Base-by-base conservation (phyloP, 129 eudicot species). In the Flaveria bidentis region DNA sequence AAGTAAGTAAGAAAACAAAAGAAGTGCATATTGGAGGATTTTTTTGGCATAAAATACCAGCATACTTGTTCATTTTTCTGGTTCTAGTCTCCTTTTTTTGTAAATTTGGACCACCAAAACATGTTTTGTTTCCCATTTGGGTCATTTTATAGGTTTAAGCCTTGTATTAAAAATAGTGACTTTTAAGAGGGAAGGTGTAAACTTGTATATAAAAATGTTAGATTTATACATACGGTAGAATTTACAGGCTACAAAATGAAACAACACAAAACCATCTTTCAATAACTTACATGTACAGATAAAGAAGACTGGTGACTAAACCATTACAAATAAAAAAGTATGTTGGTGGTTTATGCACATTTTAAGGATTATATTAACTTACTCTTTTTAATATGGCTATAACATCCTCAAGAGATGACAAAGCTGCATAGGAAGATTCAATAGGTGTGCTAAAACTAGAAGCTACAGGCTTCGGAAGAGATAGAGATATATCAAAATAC, bases 391-490 rank as follows among this genome's bases (percentile, higher is more conserved):
- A 67, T 30, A 95, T 95, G 58, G 99, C 92, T 20, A 95, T 89
- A 74, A 95, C 94, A 74, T 95, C 99, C 84, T 95, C 99, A 41
- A 95, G 94, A 9, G 99, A 87, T 71, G 96, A 82, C 87, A 95
- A 83, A 69, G 99, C 99, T 25, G 83, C 78, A 28, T 95, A 95
- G 61, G 90, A 83, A 66, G 86, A 52, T 67, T 95, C 99, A 75
- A 86, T 42, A 84, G 90, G 91, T 41, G 82, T 53, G 67, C 71
- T 80, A 67, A 36, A 72, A 84, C 60, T 84, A 67, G 93, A 81
- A 76, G 87, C 85, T 62, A 57, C 84, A 77, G 90, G 84, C 83
- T 85, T 87, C 63, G 97, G 94, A 53, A 95, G 86, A 30, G 99
- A 91, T 53, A 91, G 87, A 58, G 97, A 86, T 50, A 87, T 87